Percentiles rank a stretch among this genome's conserved stretches.
Conservation (phyloP, 1,284 basidiomycete genomes). For the Microbotryomycetes sp. region DNA sequence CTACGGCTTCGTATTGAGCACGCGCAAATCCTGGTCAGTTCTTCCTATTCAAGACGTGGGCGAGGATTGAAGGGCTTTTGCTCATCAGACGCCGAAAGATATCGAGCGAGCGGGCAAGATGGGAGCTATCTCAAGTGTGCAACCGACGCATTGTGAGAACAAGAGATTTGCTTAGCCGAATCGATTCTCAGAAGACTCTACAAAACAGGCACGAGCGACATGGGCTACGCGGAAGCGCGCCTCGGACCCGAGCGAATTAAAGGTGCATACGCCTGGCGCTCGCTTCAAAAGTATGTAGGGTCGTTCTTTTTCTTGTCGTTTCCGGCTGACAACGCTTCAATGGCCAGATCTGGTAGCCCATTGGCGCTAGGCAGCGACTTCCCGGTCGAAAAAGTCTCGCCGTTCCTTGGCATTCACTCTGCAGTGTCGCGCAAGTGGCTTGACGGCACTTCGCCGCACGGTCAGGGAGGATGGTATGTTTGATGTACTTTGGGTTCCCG, state of each 20-base stretch:
- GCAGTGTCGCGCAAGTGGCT: conserved; percentile 65
- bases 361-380: conserved; percentile 84
- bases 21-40: conserved; percentile 63
- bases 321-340: neutral
- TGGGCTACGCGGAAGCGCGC: conserved; percentile 78
- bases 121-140: conserved; percentile 82
- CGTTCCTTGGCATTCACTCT: conserved; percentile 72
- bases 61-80: neutral
- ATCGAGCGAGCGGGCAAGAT: conserved; percentile 60
- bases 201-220: conserved; percentile 61
- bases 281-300: conserved; percentile 56
- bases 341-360: conserved; percentile 41
- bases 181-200: too few relatives aligned
- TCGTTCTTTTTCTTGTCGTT: neutral
- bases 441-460: conserved; percentile 71
- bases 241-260: conserved; percentile 69
- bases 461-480: conserved; percentile 64
- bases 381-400: conserved; percentile 76
- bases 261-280: conserved; percentile 81
- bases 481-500: neutral
- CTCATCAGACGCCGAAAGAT: conserved; percentile 51
- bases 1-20: conserved; percentile 78
- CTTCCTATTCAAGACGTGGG: neutral
- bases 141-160: conserved; percentile 67
- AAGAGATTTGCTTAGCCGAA: neutral